A percentile compares a stretch with the other conserved stretches of the same genome.
phyloP scores from a whole-genome alignment of 2,329 filamentous ascomycete genomes.

The Ambrosiella cleistominuta region DNA sequence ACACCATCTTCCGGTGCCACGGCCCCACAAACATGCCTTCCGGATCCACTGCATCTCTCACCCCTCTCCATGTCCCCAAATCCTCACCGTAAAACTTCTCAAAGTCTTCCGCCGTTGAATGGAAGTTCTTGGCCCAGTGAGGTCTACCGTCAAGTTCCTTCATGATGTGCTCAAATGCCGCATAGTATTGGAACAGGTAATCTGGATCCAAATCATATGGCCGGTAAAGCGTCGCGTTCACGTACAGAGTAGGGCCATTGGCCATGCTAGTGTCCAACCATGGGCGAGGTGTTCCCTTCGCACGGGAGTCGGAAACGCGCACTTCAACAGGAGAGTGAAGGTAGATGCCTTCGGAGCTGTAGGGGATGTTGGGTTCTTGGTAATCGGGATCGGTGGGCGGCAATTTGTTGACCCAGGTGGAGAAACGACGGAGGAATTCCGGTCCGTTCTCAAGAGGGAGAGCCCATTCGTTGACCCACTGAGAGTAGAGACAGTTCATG shows the following conservation, averaged over 20 bases:
- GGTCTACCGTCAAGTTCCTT: conserved; percentile 63
- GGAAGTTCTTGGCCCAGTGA: conserved; percentile 90
- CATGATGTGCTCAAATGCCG: conserved; percentile 86
- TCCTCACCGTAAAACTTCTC: conserved; percentile 51
- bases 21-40: conserved; percentile 79
- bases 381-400: conserved; percentile 45
- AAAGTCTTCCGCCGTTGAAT: conserved; percentile 41
- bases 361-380: conserved; percentile 54
- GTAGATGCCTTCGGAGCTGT: conserved; percentile 60
- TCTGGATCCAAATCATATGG: conserved; percentile 65
- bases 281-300: conserved; percentile 21
- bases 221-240: conserved; percentile 79
- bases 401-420: conserved; percentile 61
- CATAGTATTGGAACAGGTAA: conserved; percentile 60
- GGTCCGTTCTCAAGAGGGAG: conserved; percentile 72
- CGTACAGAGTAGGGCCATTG: conserved; percentile 61
- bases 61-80: conserved; percentile 46
- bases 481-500: conserved; percentile 97
- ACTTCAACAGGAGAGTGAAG: conserved; percentile 87
- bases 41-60: conserved; percentile 55
- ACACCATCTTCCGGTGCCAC: conserved; percentile 64
- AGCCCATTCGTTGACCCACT: conserved; percentile 97
- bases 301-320: conserved; percentile 56
- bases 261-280: conserved; percentile 52
- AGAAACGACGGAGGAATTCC: conserved; percentile 67